Conservation (phyloP, 192 early-diverging fungal genomes). For the Spinellus fusiger region DNA sequence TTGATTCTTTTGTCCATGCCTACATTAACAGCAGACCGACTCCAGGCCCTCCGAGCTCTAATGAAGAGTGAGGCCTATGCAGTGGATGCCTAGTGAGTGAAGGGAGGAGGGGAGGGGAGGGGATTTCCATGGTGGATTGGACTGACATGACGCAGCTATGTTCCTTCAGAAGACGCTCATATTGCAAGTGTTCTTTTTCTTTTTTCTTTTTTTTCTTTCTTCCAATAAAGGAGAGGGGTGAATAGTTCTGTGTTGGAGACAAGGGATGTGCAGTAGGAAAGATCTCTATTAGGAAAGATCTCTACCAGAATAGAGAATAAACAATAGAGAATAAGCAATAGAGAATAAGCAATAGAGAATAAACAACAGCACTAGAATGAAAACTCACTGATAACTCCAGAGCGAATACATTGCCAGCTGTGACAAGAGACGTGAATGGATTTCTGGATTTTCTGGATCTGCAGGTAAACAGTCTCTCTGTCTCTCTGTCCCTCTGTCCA, state of each 20-base stretch:
- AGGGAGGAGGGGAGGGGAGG: neutral
- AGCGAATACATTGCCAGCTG: conserved; percentile 92
- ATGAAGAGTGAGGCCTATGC: conserved; percentile 13
- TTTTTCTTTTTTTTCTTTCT: neutral
- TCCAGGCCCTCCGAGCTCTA: conserved; percentile 4
- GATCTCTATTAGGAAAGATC: too few relatives aligned
- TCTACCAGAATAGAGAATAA: too few relatives aligned
- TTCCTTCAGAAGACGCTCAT: conserved; percentile 96
- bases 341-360: too few relatives aligned
- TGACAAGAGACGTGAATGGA: conserved; percentile 84
- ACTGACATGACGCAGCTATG: conserved; percentile 50
- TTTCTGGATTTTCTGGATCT: conserved; percentile 96
- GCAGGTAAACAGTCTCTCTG: too few relatives aligned
- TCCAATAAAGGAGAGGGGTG: neutral
- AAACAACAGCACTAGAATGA: neutral
- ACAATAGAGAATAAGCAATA: too few relatives aligned
- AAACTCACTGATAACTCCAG: conserved; percentile 33
- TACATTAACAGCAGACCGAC: neutral
- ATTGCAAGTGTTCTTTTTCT: conserved; percentile 49
- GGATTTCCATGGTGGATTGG: neutral
- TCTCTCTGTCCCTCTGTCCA: too few relatives aligned
- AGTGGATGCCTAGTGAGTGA: conserved; percentile 28
- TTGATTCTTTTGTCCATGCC: neutral
- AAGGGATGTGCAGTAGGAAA: too few relatives aligned
- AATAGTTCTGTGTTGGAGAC: neutral